Evolutionary conservation across 1,284 basidiomycete species (phyloP).

Genomic region (Fistulina hepatica): DNA sequence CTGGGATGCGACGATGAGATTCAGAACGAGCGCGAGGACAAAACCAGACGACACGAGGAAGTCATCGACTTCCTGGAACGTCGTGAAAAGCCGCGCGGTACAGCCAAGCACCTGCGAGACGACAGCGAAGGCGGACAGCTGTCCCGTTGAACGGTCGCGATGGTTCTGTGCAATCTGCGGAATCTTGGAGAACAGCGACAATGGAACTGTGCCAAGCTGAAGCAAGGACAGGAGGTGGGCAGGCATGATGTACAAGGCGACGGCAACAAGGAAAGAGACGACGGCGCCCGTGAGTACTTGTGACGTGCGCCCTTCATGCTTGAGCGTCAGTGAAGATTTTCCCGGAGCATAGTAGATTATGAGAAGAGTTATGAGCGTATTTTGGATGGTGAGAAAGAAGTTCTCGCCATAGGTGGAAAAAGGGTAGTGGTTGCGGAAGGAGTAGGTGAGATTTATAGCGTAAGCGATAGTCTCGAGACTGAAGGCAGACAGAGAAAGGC

Average conservation of each 20-base stretch:
- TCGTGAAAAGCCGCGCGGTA: conserved; percentile 83
- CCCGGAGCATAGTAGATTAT: conserved; percentile 53
- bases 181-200: conserved; percentile 78
- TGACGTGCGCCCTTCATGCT: conserved; percentile 21
- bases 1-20: conserved; percentile 70
- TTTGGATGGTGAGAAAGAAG: conserved; percentile 78
- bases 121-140: conserved; percentile 84
- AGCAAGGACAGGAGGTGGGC: conserved; percentile 45
- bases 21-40: conserved; percentile 67
- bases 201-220: conserved; percentile 72
- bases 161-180: conserved; percentile 80
- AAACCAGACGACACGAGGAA: conserved; percentile 71
- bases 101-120: conserved; percentile 76
- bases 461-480: conserved; percentile 80
- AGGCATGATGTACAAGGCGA: conserved; percentile 47
- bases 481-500: conserved; percentile 74
- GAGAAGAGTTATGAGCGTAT: conserved; percentile 72
- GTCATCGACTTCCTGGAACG: conserved; percentile 78
- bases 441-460: conserved; percentile 81
- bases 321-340: conserved; percentile 3
- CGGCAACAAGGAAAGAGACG: conserved; percentile 28
- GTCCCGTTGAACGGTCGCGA: conserved; percentile 68
- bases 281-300: conserved; percentile 26
- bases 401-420: conserved; percentile 96
- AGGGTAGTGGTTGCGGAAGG: conserved; percentile 73